Evolutionary conservation across 2,329 filamentous ascomycete genomes (phyloP), one percentile per base, ranked within the genome.

Genomic region (Aspergillus vadensis): DNA sequence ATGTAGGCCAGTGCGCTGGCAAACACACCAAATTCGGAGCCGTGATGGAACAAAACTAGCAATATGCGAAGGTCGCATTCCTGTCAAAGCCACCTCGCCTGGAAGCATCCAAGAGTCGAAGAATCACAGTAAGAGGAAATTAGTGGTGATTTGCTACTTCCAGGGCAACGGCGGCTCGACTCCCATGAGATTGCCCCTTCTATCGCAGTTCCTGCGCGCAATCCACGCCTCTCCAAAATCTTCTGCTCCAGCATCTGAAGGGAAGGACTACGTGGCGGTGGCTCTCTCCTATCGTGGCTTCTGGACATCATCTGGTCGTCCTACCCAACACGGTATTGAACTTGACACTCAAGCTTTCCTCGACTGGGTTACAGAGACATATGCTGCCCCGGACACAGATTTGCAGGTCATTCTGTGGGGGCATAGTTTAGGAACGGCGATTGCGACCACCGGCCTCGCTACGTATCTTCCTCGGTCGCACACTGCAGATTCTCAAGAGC

Each of bases 261-360:
- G 58, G 0, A 58, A 63, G 8, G 50, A 62, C n/a, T 72, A 79
- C 72, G 76, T 76, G 1, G 62, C 85, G 3, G 74, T 81, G 1
- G 81, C 80, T 4, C 67, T 85, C 6, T 85, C 83, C 5, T 85
- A 91, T 71, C 85, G 90, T 47, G 89, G 90, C 10, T 94, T 89
- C 72, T 94, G 91, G 91, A 91, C 82, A 10, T 93, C 90, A 2
- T 82, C 85, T 32, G 91, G 91, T 17, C 82, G 87, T 4, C 85
- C 90, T 7, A 88, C 86, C 2, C 89, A 93, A 70, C 77, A 75
- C 39, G 91, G 90, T 1, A 89, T 94, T 64, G 83, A 89, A 66
- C 76, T 82, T 17, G 91, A 94, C 72, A 84, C 88, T 1, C 79
- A 83, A 59, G 88, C 90, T 1, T 84, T 88, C 7, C 70, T 91